Percentiles rank a stretch among this genome's conserved stretches.
These are phyloP conservation scores for Chlorella vulgaris DNA, from an alignment of 139 green algal genomes.

Conservation along the genomic window DNA sequence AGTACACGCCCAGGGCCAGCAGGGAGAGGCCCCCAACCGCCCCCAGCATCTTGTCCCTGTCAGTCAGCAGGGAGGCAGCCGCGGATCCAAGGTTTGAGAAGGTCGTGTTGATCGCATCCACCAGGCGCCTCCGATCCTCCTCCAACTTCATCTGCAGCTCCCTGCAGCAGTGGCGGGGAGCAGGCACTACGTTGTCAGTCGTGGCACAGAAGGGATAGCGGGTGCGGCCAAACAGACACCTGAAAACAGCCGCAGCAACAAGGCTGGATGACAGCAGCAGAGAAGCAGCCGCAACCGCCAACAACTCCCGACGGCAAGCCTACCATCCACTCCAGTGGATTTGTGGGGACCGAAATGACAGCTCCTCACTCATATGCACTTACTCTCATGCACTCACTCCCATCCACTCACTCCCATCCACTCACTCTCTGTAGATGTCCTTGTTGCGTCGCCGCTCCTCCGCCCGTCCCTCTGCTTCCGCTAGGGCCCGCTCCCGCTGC, in stretches of 20 bases:
- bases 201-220: background rate
- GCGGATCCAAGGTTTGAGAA: slow-evolving; percentile 81
- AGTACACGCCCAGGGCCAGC: slow-evolving; percentile 89
- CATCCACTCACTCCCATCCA: background rate
- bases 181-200: background rate
- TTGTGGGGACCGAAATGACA: too few species aligned
- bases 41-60: slow-evolving; percentile 79
- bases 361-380: background rate
- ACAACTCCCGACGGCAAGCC: too few species aligned
- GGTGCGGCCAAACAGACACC: too few species aligned
- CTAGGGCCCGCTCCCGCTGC: slow-evolving; percentile 87
- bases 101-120: slow-evolving; percentile 90
- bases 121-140: slow-evolving; percentile 73
- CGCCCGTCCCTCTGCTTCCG: slow-evolving; percentile 93
- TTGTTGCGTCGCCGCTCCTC: slow-evolving; percentile 93
- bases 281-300: too few species aligned
- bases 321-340: too few species aligned
- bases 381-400: background rate
- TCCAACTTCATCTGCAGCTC: slow-evolving; percentile 65
- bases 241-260: too few species aligned
- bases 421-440: slow-evolving; percentile 88
- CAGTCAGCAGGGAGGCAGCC: slow-evolving; percentile 74
- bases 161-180: slow-evolving; percentile 6
- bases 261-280: too few species aligned
- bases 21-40: slow-evolving; percentile 73